These are phyloP conservation scores for Limnomonas spitsbergensis DNA, from an alignment of 139 green algal species.

Conservation along the genomic window DNA sequence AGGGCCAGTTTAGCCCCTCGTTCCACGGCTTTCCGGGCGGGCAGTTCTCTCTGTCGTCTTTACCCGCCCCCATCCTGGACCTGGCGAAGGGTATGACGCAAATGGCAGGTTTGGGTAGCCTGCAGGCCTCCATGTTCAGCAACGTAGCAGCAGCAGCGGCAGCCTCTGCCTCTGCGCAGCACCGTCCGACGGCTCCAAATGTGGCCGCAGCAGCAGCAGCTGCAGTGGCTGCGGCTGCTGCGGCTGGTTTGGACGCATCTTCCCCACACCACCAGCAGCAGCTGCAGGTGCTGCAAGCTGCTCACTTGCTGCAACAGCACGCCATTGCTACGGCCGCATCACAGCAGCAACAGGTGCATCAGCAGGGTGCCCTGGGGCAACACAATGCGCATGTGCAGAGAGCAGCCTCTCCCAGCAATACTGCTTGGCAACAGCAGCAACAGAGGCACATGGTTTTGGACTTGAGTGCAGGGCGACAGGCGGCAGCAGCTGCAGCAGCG, in stretches of 20 bases:
- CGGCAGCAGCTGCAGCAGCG: not conserved
- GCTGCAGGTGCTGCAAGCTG: slow-evolving; percentile 7
- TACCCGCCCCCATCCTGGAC: not conserved
- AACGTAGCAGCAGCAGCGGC: slow-evolving; percentile 9
- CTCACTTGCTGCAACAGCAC: slow-evolving; percentile 7
- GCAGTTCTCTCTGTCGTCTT: no score
- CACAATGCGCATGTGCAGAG: not conserved
- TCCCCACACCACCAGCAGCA: slow-evolving; percentile 4
- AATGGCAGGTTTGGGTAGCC: not conserved
- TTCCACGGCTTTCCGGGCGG: not conserved
- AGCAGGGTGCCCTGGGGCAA: not conserved
- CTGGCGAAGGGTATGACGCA: slow-evolving; percentile 9
- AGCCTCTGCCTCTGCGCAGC: not conserved
- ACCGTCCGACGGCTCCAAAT: not conserved
- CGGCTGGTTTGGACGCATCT: not conserved
- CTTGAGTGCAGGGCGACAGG: slow-evolving; percentile 7
- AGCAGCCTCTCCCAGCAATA: no score
- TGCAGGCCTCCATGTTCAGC: not conserved
- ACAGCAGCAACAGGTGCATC: not conserved
- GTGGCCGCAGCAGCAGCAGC: slow-evolving; percentile 9
- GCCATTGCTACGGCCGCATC: not conserved
- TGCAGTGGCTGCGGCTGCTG: slow-evolving; percentile 2
- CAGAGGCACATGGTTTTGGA: not conserved
- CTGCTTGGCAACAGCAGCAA: slow-evolving; percentile 10
- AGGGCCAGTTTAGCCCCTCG: not conserved